These are phyloP conservation scores for Didymella keratinophila DNA, from an alignment of 2,329 filamentous ascomycete species.

Conservation along the genomic window DNA sequence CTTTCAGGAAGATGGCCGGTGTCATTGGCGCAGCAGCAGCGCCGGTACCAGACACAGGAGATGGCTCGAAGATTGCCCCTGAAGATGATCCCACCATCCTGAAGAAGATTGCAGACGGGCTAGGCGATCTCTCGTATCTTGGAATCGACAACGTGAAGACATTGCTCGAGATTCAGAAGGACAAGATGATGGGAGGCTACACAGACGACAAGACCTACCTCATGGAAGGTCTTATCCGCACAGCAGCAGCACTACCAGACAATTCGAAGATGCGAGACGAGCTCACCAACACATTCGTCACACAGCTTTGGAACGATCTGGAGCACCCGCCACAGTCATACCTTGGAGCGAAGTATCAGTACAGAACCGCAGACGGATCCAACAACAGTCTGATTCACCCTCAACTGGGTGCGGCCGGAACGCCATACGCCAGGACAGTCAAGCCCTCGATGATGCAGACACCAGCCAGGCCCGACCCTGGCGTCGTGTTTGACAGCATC, in stretches of 20 bases:
- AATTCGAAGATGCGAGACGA: constrained; percentile 49
- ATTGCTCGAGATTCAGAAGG: constrained; percentile 46
- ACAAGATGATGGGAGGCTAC: constrained; percentile 58
- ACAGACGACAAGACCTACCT: constrained; percentile 69
- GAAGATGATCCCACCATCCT: constrained; percentile 43
- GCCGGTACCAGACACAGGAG: constrained; percentile 52
- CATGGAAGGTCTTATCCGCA: constrained; percentile 65
- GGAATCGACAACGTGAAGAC: constrained; percentile 48
- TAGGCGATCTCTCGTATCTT: constrained; percentile 46
- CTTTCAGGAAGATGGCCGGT: constrained; percentile 40
- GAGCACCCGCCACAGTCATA: constrained; percentile 58
- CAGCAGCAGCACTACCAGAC: constrained; percentile 55
- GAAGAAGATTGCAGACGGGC: constrained; percentile 45
- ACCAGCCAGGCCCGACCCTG: constrained; percentile 69
- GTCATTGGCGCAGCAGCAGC: constrained; percentile 41
- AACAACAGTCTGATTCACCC: constrained; percentile 68
- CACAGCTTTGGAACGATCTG: constrained; percentile 58
- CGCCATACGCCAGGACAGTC: constrained; percentile 75
- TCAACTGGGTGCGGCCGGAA: constrained; percentile 69
- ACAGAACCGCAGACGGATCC: constrained; percentile 59
- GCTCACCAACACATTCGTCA: constrained; percentile 56
- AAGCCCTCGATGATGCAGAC: constrained; percentile 64
- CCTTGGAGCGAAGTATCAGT: constrained; percentile 56
- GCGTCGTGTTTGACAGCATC: constrained; percentile 71
- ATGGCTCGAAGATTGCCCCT: constrained; percentile 52